Evolutionary conservation across 2,329 filamentous ascomycete genomes (phyloP), one percentile per base, ranked within the genome.

Genomic region (Dactylellina haptotyla): DNA sequence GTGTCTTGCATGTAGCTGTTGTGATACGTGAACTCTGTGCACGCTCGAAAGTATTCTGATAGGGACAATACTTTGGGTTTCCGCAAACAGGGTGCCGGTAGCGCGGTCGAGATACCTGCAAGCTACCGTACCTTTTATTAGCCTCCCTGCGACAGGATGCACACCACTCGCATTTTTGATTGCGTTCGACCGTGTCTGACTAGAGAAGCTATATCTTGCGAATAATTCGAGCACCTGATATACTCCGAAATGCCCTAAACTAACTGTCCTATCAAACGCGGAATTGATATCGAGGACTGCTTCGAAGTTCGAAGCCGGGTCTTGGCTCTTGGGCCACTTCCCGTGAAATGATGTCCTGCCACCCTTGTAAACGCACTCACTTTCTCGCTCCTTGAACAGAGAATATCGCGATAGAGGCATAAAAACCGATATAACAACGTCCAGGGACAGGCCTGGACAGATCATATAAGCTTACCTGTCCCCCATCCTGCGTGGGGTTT

Each of bases 401-500:
- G 2, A 34, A 14, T 34, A 34, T 23, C n/a, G 41, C 41, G 41
- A 46, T 46, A 46, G 18, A 46, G 41, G 18, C n/a, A 4, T n/a
- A 20, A 46, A 23, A 3, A 18, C 6, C 9, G 48, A 32, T 16
- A 16, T 46, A 26, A 25, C 39, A 59, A 61, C 46, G 26, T 64
- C 20, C 46, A 46, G 56, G 41, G 46, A 39, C 25, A 53, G 37
- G 10, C 4, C 26, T 28, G 4, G n/a, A 51, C 23, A 51, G 25
- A 57, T 57, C 39, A 12, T 50, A 41, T 63, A 43, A 58, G 23
- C 57, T 28, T 26, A 30, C 48, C 12, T 25, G 32, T 6, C 41
- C 41, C 23, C 43, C 39, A 65, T 65, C 67, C 53, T 59, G 67
- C 67, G 67, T 72, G 67, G 67, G 59, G 61, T 65, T 48, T n/a